Evolutionary conservation across 2,329 filamentous ascomycete genomes (phyloP).

Genomic region (Colletotrichum tropicicola): DNA sequence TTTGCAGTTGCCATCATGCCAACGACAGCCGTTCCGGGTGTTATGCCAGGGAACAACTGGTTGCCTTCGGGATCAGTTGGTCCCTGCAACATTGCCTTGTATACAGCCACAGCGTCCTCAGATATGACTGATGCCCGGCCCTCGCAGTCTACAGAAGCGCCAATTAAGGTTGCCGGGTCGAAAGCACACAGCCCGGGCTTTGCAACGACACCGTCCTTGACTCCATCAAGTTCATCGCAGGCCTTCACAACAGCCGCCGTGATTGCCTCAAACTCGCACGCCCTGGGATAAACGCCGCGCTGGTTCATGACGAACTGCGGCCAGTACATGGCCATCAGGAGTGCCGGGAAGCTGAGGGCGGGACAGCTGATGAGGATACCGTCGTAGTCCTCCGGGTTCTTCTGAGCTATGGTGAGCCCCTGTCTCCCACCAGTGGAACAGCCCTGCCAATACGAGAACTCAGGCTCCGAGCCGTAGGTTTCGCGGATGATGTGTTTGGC

Average conservation of each 20-base stretch:
- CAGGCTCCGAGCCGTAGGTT: constrained; percentile 53
- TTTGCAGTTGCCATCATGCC: no score
- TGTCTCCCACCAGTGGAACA: constrained; percentile 70
- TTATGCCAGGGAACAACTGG: no score
- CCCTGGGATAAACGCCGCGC: background rate
- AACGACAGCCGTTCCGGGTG: no score
- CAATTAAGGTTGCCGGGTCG: constrained; percentile 19
- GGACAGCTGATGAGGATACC: constrained; percentile 60
- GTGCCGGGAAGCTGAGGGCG: constrained; percentile 41
- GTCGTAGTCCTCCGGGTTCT: constrained; percentile 66
- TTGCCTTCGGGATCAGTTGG: no score
- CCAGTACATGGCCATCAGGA: background rate
- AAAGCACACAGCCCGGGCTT: background rate
- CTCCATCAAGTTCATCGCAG: constrained; percentile 58
- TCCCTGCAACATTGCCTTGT: no score
- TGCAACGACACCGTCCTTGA: constrained; percentile 48
- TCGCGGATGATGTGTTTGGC: constrained; percentile 55
- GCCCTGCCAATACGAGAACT: constrained; percentile 62
- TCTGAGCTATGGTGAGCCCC: constrained; percentile 62
- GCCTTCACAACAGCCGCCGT: constrained; percentile 40
- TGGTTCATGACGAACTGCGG: constrained; percentile 5
- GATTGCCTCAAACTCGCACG: constrained; percentile 43
- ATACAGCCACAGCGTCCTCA: no score
- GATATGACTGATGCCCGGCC: no score
- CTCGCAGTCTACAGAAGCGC: no score